A percentile compares a stretch with the other conserved stretches of the same genome.
phyloP scores from a whole-genome alignment of 2,329 filamentous ascomycete species.

The Zymoseptoria crescenta region DNA sequence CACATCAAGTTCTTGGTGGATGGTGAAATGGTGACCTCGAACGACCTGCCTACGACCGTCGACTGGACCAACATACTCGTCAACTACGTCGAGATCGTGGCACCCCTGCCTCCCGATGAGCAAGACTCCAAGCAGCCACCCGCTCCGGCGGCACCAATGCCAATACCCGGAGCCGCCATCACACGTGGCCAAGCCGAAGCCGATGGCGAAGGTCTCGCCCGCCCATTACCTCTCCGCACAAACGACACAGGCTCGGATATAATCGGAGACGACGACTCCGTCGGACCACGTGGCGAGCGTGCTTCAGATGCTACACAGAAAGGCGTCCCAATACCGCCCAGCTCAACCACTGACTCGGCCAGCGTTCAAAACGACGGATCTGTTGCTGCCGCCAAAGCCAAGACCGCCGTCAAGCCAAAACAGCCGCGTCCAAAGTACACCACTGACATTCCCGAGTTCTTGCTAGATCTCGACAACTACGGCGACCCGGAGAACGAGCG shows the following conservation, averaged over 20 bases:
- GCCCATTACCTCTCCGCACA: constrained; percentile 48
- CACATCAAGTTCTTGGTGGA: constrained; percentile 96
- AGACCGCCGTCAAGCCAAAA: constrained; percentile 18
- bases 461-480: constrained; percentile 69
- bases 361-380: constrained; percentile 2
- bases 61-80: constrained; percentile 97
- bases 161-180: constrained; percentile 24
- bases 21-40: constrained; percentile 82
- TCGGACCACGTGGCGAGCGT: constrained; percentile 12
- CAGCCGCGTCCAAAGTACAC: constrained; percentile 56
- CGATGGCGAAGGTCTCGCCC: constrained; percentile 27
- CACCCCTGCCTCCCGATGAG: constrained; percentile 18
- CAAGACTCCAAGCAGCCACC: constrained; percentile 18
- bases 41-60: constrained; percentile 83
- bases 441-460: constrained; percentile 69
- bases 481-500: constrained; percentile 56
- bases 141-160: constrained; percentile 24
- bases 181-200: constrained; percentile 16
- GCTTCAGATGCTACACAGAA: background rate
- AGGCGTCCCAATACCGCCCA: background rate
- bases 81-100: constrained; percentile 85
- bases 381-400: constrained; percentile 1
- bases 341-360: constrained; percentile 6
- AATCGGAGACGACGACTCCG: constrained; percentile 12
- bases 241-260: constrained; percentile 19